These are phyloP conservation scores for Zygotorulaspora mrakii DNA, from an alignment of 1,139 yeast species.

Conservation along the genomic window DNA sequence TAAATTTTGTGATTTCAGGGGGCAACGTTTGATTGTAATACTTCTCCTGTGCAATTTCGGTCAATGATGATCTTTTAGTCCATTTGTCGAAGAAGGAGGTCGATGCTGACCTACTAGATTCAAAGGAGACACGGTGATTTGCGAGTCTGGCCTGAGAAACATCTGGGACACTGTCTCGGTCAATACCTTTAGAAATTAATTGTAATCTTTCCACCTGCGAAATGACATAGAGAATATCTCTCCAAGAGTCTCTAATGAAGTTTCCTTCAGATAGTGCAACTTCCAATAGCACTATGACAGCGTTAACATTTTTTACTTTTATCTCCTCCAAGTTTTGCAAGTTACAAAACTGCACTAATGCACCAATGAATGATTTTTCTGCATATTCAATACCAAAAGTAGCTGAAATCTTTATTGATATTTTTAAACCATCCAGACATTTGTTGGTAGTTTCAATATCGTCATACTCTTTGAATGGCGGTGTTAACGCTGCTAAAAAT, in stretches of 20 bases:
- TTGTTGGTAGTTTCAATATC: slow-evolving; percentile 67
- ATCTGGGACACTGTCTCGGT: slow-evolving; percentile 82
- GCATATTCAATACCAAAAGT: slow-evolving; percentile 83
- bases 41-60: slow-evolving; percentile 48
- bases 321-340: slow-evolving; percentile 76
- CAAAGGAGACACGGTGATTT: slow-evolving; percentile 51
- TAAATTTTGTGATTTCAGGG: slow-evolving; percentile 54
- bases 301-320: slow-evolving; percentile 74
- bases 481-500: slow-evolving; percentile 86
- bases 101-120: slow-evolving; percentile 44
- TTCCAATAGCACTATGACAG: slow-evolving; percentile 69
- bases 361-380: slow-evolving; percentile 82
- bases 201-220: slow-evolving; percentile 91
- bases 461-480: slow-evolving; percentile 86
- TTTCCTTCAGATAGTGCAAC: slow-evolving; percentile 79
- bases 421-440: slow-evolving; percentile 80
- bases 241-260: slow-evolving; percentile 72
- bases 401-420: slow-evolving; percentile 80
- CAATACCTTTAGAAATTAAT: slow-evolving; percentile 83
- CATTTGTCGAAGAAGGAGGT: slow-evolving; percentile 38
- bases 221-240: slow-evolving; percentile 70
- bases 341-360: slow-evolving; percentile 82
- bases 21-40: slow-evolving; percentile 50
- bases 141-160: slow-evolving; percentile 63
- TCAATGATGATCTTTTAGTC: slow-evolving; percentile 45